Evolutionary conservation across 176 grass and related monocot genomes (phyloP).

Genomic region (Carex cristatella): DNA sequence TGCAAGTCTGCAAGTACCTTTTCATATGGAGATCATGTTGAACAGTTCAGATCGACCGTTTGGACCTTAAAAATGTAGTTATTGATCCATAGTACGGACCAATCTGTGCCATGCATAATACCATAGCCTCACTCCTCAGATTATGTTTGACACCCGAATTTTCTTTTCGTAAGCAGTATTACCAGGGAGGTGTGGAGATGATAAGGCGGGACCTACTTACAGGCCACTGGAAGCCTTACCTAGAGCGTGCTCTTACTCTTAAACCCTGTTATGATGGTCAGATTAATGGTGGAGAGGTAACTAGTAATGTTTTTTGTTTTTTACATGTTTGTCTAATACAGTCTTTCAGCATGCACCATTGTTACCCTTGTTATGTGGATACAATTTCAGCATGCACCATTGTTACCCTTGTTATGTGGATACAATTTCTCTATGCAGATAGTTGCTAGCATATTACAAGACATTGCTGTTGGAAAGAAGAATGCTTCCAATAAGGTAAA

Average conservation of each 20-base stretch:
- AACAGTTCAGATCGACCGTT: too few relatives aligned
- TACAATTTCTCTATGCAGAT: conserved; percentile 40
- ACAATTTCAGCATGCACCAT: not conserved
- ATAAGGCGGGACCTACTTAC: conserved; percentile 92
- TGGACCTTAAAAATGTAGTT: too few relatives aligned
- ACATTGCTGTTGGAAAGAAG: conserved; percentile 83
- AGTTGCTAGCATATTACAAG: conserved; percentile 74
- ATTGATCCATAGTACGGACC: too few relatives aligned
- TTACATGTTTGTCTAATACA: not conserved
- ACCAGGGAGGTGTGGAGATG: conserved; percentile 96
- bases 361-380: not conserved
- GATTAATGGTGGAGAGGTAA: conserved; percentile 87
- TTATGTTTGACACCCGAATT: not conserved
- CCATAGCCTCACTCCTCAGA: not conserved
- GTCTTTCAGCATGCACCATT: not conserved
- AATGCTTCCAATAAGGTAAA: conserved; percentile 69
- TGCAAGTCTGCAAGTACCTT: too few relatives aligned
- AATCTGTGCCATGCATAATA: too few relatives aligned
- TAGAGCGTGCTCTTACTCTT: conserved; percentile 74
- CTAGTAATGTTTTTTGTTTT: not conserved
- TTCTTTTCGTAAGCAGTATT: conserved; percentile 47
- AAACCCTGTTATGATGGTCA: conserved; percentile 69
- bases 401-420: conserved; percentile 27
- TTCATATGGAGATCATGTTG: too few relatives aligned
- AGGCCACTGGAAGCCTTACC: conserved; percentile 94